These are phyloP conservation scores for Rhodomyrtus psidioides DNA, from an alignment of 441 rosid species.

Conservation along the genomic window DNA sequence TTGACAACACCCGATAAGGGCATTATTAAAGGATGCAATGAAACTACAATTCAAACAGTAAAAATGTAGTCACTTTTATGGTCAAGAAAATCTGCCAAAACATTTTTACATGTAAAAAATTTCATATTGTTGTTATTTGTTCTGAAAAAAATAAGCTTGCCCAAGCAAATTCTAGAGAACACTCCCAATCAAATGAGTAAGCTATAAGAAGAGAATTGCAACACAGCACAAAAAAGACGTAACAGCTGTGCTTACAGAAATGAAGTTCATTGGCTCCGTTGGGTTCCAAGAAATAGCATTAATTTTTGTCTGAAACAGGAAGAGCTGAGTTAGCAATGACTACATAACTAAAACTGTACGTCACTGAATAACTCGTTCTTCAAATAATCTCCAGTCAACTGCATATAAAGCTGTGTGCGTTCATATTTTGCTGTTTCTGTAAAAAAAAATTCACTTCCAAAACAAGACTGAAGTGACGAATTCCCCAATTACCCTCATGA, in stretches of 20 bases:
- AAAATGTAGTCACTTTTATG: no score
- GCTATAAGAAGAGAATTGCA: background rate
- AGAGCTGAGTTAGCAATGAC: background rate
- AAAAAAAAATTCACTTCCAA: background rate
- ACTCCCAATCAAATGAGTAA: background rate
- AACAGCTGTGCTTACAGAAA: conserved; percentile 57
- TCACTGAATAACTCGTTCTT: background rate
- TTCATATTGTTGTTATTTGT: background rate
- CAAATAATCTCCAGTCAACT: background rate
- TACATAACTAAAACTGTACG: background rate
- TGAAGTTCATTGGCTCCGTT: conserved; percentile 96
- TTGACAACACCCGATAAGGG: no score
- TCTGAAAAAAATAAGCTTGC: background rate
- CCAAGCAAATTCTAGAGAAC: background rate
- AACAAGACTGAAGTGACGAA: background rate
- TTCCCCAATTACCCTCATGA: conserved; percentile 57
- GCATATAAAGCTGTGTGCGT: background rate
- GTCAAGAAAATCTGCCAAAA: background rate
- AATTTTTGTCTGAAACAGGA: conserved; percentile 64
- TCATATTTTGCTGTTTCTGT: background rate
- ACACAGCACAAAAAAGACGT: background rate
- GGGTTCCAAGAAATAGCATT: conserved; percentile 98
- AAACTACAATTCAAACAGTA: no score
- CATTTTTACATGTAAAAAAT: background rate
- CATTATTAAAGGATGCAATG: background rate